phyloP scores from a whole-genome alignment of 2,329 filamentous ascomycete species.

The Talaromyces albobiverticillius region DNA sequence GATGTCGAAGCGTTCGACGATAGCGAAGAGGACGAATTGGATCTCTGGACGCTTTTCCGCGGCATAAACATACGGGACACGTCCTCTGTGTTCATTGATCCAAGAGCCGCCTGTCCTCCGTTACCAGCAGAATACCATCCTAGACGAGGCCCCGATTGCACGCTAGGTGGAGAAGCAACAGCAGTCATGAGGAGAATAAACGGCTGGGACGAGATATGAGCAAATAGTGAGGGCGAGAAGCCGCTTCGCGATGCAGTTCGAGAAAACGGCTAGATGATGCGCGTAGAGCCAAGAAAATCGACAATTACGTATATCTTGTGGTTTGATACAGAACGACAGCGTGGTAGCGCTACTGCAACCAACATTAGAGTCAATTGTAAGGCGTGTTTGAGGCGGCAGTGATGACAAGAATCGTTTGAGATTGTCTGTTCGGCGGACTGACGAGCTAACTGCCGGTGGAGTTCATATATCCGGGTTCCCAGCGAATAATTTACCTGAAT shows the following conservation, averaged over 20 bases:
- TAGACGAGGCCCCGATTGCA: slow-evolving; percentile 59
- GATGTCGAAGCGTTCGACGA: slow-evolving; percentile 47
- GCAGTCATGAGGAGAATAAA: slow-evolving; percentile 57
- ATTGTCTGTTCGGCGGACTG: not conserved
- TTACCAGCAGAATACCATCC: slow-evolving; percentile 59
- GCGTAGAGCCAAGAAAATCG: not conserved
- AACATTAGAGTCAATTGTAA: slow-evolving; percentile 6
- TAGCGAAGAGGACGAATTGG: slow-evolving; percentile 87
- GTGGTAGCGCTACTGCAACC: slow-evolving; percentile 2
- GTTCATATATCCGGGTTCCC: not conserved
- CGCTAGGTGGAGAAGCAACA: slow-evolving; percentile 62
- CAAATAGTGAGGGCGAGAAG: not conserved
- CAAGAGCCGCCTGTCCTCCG: slow-evolving; percentile 58
- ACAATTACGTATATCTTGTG: slow-evolving; percentile 5
- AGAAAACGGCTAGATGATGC: not conserved
- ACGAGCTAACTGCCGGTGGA: slow-evolving; percentile 1
- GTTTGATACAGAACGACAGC: not conserved
- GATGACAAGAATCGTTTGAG: not conserved
- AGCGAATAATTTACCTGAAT: slow-evolving; percentile 1
- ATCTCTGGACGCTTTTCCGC: slow-evolving; percentile 80
- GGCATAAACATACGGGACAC: slow-evolving; percentile 84
- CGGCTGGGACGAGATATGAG: slow-evolving; percentile 1
- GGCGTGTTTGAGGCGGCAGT: not conserved
- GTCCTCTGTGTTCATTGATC: slow-evolving; percentile 79
- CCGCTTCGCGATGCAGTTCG: not conserved